Percentiles rank a stretch among this genome's conserved stretches.
Conservation (phyloP, 106 monocot species). For the Dendrobium huoshanense region DNA sequence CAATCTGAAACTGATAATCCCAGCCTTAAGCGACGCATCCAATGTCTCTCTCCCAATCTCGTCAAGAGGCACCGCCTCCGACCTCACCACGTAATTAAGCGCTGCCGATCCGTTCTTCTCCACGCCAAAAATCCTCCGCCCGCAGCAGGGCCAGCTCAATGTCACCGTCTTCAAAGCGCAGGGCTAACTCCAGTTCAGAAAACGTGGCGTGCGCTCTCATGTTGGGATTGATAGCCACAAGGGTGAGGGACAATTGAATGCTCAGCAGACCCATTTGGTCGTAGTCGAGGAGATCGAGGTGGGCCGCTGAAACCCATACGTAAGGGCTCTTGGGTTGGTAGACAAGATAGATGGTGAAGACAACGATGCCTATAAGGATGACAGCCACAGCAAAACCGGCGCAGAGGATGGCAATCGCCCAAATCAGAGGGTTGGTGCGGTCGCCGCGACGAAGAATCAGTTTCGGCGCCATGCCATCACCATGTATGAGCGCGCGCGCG, state of each 20-base stretch:
- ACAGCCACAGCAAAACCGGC: conserved; percentile 53
- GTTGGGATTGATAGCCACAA: conserved; percentile 63
- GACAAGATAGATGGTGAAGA: conserved; percentile 53
- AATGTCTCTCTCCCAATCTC: conserved; percentile 29
- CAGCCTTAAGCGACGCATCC: conserved; percentile 38
- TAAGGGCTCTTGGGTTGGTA: conserved; percentile 68
- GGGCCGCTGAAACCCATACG: conserved; percentile 33
- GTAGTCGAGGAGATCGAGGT: conserved; percentile 46
- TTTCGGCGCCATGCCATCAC: background rate
- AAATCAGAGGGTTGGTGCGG: conserved; percentile 36
- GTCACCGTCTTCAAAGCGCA: conserved; percentile 26
- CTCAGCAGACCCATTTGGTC: conserved; percentile 52
- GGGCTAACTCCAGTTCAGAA: conserved; percentile 17
- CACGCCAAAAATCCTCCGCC: conserved; percentile 48
- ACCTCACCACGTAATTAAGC: conserved; percentile 42
- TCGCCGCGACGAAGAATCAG: background rate
- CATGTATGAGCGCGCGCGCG: no score
- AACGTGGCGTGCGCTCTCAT: conserved; percentile 34
- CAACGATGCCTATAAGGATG: conserved; percentile 41
- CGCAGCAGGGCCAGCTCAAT: conserved; percentile 36
- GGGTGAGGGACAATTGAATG: conserved; percentile 24
- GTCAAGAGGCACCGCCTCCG: conserved; percentile 39
- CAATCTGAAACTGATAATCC: conserved; percentile 35
- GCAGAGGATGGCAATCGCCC: conserved; percentile 48
- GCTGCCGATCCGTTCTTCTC: conserved; percentile 35